phyloP scores from a whole-genome alignment of 2,329 filamentous ascomycete genomes.

The Scytalidium lignicola region DNA sequence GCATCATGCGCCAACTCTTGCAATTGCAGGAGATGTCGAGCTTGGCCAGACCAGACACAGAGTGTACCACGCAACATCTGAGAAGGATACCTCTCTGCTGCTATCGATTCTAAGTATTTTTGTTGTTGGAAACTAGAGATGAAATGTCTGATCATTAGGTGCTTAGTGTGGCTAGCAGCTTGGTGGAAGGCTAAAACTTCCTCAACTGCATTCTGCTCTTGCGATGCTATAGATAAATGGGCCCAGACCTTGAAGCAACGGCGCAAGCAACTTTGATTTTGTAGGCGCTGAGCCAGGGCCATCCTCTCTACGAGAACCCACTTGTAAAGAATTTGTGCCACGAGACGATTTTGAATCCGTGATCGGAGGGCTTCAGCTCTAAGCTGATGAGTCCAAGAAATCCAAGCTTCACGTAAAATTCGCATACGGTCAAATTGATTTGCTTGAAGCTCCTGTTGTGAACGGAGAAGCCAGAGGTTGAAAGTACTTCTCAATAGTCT shows the following conservation, averaged over 20 bases:
- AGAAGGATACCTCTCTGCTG: conserved; percentile 15
- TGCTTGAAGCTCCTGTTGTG: conserved; percentile 41
- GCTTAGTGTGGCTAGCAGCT: conserved; percentile 16
- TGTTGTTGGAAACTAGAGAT: conserved; percentile 13
- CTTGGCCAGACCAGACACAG: conserved; percentile 15
- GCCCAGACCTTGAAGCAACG: conserved; percentile 34
- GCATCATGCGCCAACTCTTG: conserved; percentile 21
- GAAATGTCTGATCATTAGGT: conserved; percentile 19
- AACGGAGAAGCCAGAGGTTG: conserved; percentile 42
- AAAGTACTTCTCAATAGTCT: conserved; percentile 42
- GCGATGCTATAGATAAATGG: conserved; percentile 30
- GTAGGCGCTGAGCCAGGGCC: conserved; percentile 33
- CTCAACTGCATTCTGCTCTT: conserved; percentile 15
- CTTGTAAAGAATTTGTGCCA: conserved; percentile 52
- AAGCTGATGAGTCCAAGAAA: conserved; percentile 56
- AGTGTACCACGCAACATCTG: conserved; percentile 14
- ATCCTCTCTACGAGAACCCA: conserved; percentile 51
- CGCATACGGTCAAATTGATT: conserved; percentile 44
- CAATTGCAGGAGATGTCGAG: conserved; percentile 17
- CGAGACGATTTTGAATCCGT: conserved; percentile 50
- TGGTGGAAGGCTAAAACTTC: conserved; percentile 20
- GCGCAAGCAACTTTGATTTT: conserved; percentile 33
- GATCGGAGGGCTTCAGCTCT: conserved; percentile 46
- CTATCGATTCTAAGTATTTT: conserved; percentile 15
- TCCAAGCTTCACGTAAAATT: conserved; percentile 52